These are phyloP conservation scores for Pseudodiploospora longispora DNA, from an alignment of 2,329 filamentous ascomycete species.

Conservation along the genomic window DNA sequence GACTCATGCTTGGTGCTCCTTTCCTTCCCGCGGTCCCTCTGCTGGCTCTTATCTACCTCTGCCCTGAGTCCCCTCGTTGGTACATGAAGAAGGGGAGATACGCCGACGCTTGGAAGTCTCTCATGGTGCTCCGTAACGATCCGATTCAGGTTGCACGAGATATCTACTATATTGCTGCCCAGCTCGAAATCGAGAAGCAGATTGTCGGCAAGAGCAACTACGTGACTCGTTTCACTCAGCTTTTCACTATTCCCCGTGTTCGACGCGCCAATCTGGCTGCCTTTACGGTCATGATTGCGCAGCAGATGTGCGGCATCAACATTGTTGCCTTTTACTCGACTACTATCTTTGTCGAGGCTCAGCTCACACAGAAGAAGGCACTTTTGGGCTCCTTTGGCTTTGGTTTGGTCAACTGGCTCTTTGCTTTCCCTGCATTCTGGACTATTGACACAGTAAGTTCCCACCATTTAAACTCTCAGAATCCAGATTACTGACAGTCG, in stretches of 20 bases:
- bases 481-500: conserved; percentile 6
- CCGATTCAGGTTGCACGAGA: conserved; percentile 51
- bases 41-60: conserved; percentile 47
- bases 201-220: conserved; percentile 31
- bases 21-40: conserved; percentile 51
- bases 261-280: conserved; percentile 67
- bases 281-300: conserved; percentile 71
- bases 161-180: conserved; percentile 45
- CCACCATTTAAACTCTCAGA: no score
- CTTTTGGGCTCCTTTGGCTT: conserved; percentile 40
- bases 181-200: conserved; percentile 33
- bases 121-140: conserved; percentile 42
- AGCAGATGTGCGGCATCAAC: conserved; percentile 62
- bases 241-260: conserved; percentile 61
- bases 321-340: conserved; percentile 69
- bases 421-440: conserved; percentile 58
- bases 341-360: conserved; percentile 51
- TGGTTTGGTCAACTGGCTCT: conserved; percentile 54
- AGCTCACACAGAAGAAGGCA: conserved; percentile 45
- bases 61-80: conserved; percentile 58
- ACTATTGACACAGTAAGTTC: conserved; percentile 50
- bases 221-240: conserved; percentile 45
- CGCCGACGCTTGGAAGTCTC: conserved; percentile 48
- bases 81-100: conserved; percentile 57
- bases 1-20: conserved; percentile 48